Conservation (phyloP, 2,329 filamentous ascomycete species). For the Hypoxylon sp. region DNA sequence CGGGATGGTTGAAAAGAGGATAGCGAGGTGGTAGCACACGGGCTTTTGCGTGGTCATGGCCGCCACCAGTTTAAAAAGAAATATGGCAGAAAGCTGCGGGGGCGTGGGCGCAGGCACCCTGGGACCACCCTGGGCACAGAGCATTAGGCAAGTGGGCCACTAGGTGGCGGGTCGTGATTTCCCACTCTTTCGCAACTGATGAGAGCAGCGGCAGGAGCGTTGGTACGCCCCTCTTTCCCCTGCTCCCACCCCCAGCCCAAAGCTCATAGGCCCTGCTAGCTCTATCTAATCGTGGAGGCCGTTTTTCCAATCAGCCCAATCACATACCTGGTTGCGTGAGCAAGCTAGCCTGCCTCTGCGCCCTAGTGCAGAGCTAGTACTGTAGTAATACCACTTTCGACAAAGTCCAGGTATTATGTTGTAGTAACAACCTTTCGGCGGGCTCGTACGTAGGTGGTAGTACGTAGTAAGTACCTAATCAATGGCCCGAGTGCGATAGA, state of each 20-base stretch:
- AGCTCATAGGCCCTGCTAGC: constrained; percentile 38
- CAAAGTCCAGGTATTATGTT: constrained; percentile 17
- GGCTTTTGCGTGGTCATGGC: constrained; percentile 59
- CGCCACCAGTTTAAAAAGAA: constrained; percentile 60
- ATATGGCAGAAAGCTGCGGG: constrained; percentile 46
- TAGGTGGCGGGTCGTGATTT: constrained; percentile 44
- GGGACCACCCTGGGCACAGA: constrained; percentile 8
- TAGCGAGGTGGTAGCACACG: constrained; percentile 66
- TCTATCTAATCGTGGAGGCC: constrained; percentile 46
- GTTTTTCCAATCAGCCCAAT: constrained; percentile 37
- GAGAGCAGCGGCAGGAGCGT: constrained; percentile 32
- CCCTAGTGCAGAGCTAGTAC: constrained; percentile 45
- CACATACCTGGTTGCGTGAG: constrained; percentile 32
- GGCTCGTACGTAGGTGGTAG: constrained; percentile 4
- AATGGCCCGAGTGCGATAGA: not conserved
- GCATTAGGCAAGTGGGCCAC: constrained; percentile 28
- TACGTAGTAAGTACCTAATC: constrained; percentile 21
- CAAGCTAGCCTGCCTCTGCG: constrained; percentile 36
- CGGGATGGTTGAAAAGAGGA: constrained; percentile 66
- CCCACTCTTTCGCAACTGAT: constrained; percentile 37
- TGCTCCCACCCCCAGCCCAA: constrained; percentile 34
- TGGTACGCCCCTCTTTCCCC: constrained; percentile 36
- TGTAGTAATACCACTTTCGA: constrained; percentile 44
- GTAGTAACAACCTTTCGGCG: constrained; percentile 29
- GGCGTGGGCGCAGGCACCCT: constrained; percentile 44